Conservation (phyloP, 768 basidiomycete species). For the Melanogaster broomeanus region DNA sequence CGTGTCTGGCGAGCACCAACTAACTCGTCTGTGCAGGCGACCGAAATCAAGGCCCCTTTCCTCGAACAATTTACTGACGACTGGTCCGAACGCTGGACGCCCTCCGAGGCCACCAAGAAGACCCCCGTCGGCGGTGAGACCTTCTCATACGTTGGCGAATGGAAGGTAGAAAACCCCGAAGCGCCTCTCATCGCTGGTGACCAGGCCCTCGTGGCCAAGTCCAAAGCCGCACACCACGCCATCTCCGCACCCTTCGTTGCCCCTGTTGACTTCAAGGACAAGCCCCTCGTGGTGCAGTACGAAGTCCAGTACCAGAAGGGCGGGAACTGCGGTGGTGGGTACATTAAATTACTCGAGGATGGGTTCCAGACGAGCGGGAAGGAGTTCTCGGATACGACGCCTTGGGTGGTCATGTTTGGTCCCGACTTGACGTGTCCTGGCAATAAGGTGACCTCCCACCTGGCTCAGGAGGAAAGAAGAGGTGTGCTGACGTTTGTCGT, state of each 20-base stretch:
- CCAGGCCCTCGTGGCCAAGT: slow-evolving; percentile 91
- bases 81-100: slow-evolving; percentile 92
- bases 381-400: slow-evolving; percentile 92
- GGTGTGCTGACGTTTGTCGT: slow-evolving; percentile 2
- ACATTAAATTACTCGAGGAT: slow-evolving; percentile 93
- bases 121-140: slow-evolving; percentile 94
- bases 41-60: slow-evolving; percentile 83
- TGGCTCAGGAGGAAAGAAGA: too few species aligned
- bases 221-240: slow-evolving; percentile 97
- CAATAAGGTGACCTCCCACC: slow-evolving; percentile 63
- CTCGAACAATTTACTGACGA: slow-evolving; percentile 95
- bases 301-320: slow-evolving; percentile 99
- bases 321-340: slow-evolving; percentile 98
- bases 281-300: slow-evolving; percentile 95
- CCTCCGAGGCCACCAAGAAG: slow-evolving; percentile 98
- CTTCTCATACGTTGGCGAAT: slow-evolving; percentile 96
- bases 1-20: slow-evolving; percentile 1
- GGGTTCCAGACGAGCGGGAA: slow-evolving; percentile 93
- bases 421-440: slow-evolving; percentile 94
- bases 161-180: slow-evolving; percentile 91
- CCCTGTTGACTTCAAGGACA: slow-evolving; percentile 76
- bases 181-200: slow-evolving; percentile 80
- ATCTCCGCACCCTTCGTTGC: slow-evolving; percentile 89
- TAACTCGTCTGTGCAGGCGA: slow-evolving; percentile 49
- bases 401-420: slow-evolving; percentile 97